Percentiles rank a stretch among this genome's conserved stretches.
Conservation (phyloP, 2,329 filamentous ascomycete species). For the Fusarium sp. region DNA sequence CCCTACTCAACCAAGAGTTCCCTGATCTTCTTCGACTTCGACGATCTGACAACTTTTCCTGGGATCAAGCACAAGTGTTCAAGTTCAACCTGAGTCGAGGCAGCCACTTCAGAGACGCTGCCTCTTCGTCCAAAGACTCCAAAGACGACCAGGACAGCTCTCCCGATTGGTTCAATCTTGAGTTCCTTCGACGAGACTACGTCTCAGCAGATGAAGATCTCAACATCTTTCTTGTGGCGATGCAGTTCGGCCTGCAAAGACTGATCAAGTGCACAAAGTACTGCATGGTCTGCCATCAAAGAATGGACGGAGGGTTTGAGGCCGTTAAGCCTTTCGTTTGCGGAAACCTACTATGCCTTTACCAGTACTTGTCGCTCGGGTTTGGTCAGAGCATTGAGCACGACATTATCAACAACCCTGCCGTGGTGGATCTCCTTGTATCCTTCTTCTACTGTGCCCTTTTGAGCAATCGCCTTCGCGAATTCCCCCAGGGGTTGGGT, state of each 20-base stretch:
- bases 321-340: conserved; percentile 85
- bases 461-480: conserved; percentile 49
- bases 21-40: conserved; percentile 71
- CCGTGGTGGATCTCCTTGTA: conserved; percentile 85
- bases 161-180: conserved; percentile 15
- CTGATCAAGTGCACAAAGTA: conserved; percentile 86
- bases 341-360: conserved; percentile 78
- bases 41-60: conserved; percentile 62
- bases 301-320: conserved; percentile 71
- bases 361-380: conserved; percentile 88
- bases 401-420: conserved; percentile 81
- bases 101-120: neutral
- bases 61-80: conserved; percentile 58
- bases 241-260: conserved; percentile 82
- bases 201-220: conserved; percentile 46
- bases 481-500: conserved; percentile 56
- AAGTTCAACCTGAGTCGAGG: conserved; percentile 21
- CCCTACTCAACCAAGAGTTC: conserved; percentile 70
- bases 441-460: conserved; percentile 81
- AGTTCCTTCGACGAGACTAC: conserved; percentile 45
- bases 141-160: neutral
- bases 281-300: conserved; percentile 85
- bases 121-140: neutral
- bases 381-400: conserved; percentile 88
- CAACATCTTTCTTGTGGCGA: conserved; percentile 67